These are phyloP conservation scores for Lantana camara DNA, from an alignment of 257 asterid species.

Conservation along the genomic window DNA sequence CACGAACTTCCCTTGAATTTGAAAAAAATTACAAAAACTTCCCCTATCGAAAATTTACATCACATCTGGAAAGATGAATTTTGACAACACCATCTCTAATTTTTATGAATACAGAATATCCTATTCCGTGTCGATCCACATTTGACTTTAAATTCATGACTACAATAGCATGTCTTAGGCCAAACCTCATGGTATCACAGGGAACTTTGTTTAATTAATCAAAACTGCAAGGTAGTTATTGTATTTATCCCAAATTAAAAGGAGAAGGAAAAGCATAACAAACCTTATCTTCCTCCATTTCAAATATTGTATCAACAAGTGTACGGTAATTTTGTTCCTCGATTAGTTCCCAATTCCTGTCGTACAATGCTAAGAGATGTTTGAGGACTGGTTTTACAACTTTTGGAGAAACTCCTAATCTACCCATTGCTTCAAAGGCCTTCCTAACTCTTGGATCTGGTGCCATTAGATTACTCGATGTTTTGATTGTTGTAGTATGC, in stretches of 20 bases:
- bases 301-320: constrained; percentile 69
- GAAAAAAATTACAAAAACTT: no score
- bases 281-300: constrained; percentile 56
- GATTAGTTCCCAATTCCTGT: constrained; percentile 48
- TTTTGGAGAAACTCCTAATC: constrained; percentile 38
- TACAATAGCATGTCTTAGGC: no score
- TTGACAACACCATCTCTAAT: no score
- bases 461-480: constrained; percentile 22
- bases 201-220: no score
- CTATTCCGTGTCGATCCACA: no score
- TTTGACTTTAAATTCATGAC: no score
- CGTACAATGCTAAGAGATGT: constrained; percentile 42
- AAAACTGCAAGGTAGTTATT: not conserved
- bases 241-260: not conserved
- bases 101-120: no score
- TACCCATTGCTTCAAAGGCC: constrained; percentile 57
- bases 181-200: no score
- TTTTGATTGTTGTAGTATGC: not conserved
- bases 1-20: no score
- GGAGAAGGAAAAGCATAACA: constrained; percentile 1
- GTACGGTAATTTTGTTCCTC: constrained; percentile 62
- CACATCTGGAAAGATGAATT: no score
- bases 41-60: no score
- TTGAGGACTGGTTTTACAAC: constrained; percentile 54
- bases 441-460: constrained; percentile 24